These are phyloP conservation scores for Pugionium dolabratum DNA, from an alignment of 345 rosid species.

Conservation along the genomic window DNA sequence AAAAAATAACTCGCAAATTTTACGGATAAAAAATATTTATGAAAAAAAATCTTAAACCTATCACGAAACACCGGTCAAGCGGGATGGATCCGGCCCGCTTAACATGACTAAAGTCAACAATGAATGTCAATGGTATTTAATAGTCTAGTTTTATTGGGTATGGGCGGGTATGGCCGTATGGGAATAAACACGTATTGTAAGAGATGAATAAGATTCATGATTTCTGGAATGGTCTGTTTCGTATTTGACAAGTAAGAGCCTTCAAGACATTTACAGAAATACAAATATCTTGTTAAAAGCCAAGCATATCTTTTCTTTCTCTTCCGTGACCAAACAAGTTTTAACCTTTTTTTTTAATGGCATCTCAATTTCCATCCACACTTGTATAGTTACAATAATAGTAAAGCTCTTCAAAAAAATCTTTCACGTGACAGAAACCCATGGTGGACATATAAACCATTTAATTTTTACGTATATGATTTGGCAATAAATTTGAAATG, in stretches of 20 bases:
- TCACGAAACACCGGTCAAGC: no score
- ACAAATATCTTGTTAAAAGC: conserved; percentile 19
- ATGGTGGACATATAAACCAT: conserved; percentile 6
- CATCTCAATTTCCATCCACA: conserved; percentile 8
- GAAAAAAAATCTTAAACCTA: no score
- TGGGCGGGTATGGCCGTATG: no score
- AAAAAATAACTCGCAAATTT: no score
- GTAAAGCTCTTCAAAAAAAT: conserved; percentile 7
- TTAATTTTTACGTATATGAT: not conserved
- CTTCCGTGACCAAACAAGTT: conserved; percentile 20
- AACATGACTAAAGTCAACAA: no score
- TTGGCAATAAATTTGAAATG: not conserved
- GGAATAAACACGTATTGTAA: conserved; percentile 6
- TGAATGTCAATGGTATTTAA: conserved; percentile 11
- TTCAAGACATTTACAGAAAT: not conserved
- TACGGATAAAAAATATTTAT: no score
- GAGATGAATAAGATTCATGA: conserved; percentile 1
- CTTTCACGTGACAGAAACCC: conserved; percentile 27
- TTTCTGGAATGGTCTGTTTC: conserved; percentile 24
- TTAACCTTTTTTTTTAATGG: not conserved
- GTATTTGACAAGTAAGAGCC: conserved; percentile 7
- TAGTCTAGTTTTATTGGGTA: conserved; percentile 21
- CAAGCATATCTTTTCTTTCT: not conserved
- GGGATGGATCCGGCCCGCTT: no score
- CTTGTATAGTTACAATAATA: not conserved